Evolutionary conservation across 305 asterid genomes (phyloP), one percentile per base, ranked within the genome.

Genomic region (Striga hermonthica): DNA sequence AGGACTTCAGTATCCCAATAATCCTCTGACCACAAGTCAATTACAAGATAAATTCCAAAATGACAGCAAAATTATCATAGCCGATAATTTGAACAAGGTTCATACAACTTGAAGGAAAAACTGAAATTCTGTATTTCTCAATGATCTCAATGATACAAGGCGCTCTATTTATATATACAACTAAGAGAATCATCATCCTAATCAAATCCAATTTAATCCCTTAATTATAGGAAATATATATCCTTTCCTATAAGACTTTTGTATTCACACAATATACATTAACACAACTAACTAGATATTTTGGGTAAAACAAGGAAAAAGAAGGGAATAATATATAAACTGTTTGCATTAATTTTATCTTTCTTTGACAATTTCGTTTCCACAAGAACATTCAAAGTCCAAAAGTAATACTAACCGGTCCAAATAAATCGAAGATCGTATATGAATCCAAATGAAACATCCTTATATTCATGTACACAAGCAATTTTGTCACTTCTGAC

Each of bases 1-100:
- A 65, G 70, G 54, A 45, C 62, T 37, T n/a, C 52, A 8, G 58
- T 56, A 44, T 16, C 61, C 52, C 38, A 15, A 34, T 49, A 60
- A 41, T 31, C 7, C 43, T 66, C 68, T 69, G 63, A 67, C 44
- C 70, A 65, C 7, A 60, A 57, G 75, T 50, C 45, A 61, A 70
- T 69, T 43, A 45, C 64, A 35, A 31, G 64, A 47, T 58, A 47
- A 45, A 65, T 35, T 59, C 65, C 58, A 64, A 67, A 62, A 39
- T 44, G 68, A 52, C 68, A 67, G 60, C 40, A 65, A 55, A 70
- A 35, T 2, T 48, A 0, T 61, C 12, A 65, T 16, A 13, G 44
- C 34, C 43, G 16, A 45, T 43, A 10, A 48, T 8, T 55, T 10
- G 10, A 64, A 62, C 36, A n/a, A 54, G 10, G 58, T 44, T 31